A percentile compares a stretch with the other conserved stretches of the same genome.
phyloP scores from a whole-genome alignment of 2,329 filamentous ascomycete genomes.

The Fusarium torulosum region DNA sequence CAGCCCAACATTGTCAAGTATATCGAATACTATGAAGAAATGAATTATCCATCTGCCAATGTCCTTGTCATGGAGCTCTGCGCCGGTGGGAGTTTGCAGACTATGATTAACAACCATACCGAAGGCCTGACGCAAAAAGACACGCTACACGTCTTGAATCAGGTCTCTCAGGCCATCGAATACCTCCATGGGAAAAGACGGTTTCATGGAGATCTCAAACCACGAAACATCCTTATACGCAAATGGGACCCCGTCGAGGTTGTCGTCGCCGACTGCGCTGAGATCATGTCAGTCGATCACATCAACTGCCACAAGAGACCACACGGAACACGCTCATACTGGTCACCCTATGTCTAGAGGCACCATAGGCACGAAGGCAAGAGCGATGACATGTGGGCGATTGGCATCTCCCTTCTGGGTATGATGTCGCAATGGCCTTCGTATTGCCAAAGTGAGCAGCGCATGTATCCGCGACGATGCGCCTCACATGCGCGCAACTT shows the following conservation, averaged over 20 bases:
- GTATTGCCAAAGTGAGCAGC: slow-evolving; percentile 30
- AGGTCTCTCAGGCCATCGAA: slow-evolving; percentile 45
- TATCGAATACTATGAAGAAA: slow-evolving; percentile 47
- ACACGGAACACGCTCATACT: slow-evolving; percentile 48
- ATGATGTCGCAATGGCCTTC: slow-evolving; percentile 50
- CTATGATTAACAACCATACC: slow-evolving; percentile 42
- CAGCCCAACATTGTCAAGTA: slow-evolving; percentile 50
- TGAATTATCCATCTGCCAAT: slow-evolving; percentile 19
- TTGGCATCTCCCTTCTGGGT: slow-evolving; percentile 50
- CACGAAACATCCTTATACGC: slow-evolving; percentile 51
- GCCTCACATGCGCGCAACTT: slow-evolving; percentile 43
- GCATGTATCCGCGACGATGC: slow-evolving; percentile 45
- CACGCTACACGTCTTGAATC: slow-evolving; percentile 39
- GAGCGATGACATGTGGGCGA: slow-evolving; percentile 53
- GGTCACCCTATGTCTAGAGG: slow-evolving; percentile 49
- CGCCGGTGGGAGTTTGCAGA: slow-evolving; percentile 46
- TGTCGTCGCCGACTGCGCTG: slow-evolving; percentile 51
- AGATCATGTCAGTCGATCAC: slow-evolving; percentile 42
- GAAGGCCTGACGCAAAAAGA: slow-evolving; percentile 35
- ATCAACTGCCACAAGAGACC: slow-evolving; percentile 22
- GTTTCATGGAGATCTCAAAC: slow-evolving; percentile 52
- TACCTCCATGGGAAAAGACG: slow-evolving; percentile 46
- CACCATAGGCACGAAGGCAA: slow-evolving; percentile 37
- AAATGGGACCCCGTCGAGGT: slow-evolving; percentile 47
- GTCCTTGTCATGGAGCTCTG: slow-evolving; percentile 53